A percentile compares a stretch with the other conserved stretches of the same genome.
phyloP scores from a whole-genome alignment of 1,139 yeast genomes.

The Taphrina wiesneri region DNA sequence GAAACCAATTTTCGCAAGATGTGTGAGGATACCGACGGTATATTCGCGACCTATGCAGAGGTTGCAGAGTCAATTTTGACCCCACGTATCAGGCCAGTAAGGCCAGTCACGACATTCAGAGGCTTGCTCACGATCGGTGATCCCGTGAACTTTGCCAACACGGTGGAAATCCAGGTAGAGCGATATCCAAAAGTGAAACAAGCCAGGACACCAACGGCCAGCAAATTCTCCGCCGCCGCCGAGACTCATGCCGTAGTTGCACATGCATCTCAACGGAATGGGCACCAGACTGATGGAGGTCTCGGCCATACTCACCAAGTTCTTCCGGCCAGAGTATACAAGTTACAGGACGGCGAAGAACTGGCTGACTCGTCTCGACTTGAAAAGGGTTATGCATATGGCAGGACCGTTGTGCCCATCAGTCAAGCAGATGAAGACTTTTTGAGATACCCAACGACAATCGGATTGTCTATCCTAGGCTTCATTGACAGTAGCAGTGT shows the following conservation, averaged over 20 bases:
- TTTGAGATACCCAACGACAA: slow-evolving; percentile 50
- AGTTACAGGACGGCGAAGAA: slow-evolving; percentile 40
- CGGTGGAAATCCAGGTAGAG: slow-evolving; percentile 52
- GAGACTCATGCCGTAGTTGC: slow-evolving; percentile 10
- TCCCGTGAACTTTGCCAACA: slow-evolving; percentile 39
- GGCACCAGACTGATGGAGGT: not conserved
- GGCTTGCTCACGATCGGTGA: slow-evolving; percentile 52
- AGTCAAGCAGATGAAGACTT: slow-evolving; percentile 52
- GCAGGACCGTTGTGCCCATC: slow-evolving; percentile 59
- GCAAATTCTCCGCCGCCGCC: slow-evolving; percentile 38
- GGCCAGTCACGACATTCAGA: slow-evolving; percentile 42
- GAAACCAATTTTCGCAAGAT: slow-evolving; percentile 37
- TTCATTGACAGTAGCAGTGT: slow-evolving; percentile 48
- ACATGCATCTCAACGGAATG: slow-evolving; percentile 20
- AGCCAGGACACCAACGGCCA: slow-evolving; percentile 50
- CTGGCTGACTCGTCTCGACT: slow-evolving; percentile 43
- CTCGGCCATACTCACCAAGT: slow-evolving; percentile 12
- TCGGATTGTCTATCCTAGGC: slow-evolving; percentile 67
- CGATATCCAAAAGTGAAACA: slow-evolving; percentile 64
- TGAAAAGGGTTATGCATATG: slow-evolving; percentile 65
- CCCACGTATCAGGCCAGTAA: slow-evolving; percentile 37
- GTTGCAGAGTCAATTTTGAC: slow-evolving; percentile 27
- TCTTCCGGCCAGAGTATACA: slow-evolving; percentile 32
- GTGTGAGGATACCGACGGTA: slow-evolving; percentile 41
- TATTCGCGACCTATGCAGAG: slow-evolving; percentile 43